Evolutionary conservation across 805 yeast species (phyloP), one percentile per base, ranked within the genome.

Genomic region (Saturnispora gosingensis): DNA sequence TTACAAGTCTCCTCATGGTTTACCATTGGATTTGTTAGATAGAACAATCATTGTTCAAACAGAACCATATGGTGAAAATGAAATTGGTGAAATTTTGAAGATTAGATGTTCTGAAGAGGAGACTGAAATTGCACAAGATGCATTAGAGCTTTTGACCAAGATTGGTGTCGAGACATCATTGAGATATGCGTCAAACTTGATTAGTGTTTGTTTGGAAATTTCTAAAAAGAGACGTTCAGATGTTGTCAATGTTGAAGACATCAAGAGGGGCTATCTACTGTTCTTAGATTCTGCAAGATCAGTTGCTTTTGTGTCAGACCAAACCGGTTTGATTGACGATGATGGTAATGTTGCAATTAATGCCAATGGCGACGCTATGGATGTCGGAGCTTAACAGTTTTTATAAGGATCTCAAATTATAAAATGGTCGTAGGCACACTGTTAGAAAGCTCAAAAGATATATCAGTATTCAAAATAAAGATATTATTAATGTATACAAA

Each of bases 11-110:
- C 97, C 99, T 44, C 99, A 93, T 66, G 99, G 99, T 38, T 81
- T 91, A 56, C 99, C 99, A 30, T 85, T 96, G 11, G 99, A 93
- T 72, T 76, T 93, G 65, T 75, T 90, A 54, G 99, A 93, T 70
- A 76, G 99, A 59, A 73, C 91, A 57, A 80, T 93, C 60, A 93
- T 93, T 62, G 89, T 93, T 45, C 82, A 95, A 68, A 93, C 99
- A 5, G 74, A 87, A 56, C 89, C 95, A n/a, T 93, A 93, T 73
- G 75, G 75, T 54, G 81, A 76, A 55, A 89, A 83, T 32, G 99
- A 93, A 68, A 86, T 91, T 55, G 76, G 79, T 49, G 76, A 83
- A 25, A 93, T 93, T 61, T 80, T 93, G 56, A 82, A 82, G 55
- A 88, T 89, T 67, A 78, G 99, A 64, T 81, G 96, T 13, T 71